Evolutionary conservation across 371 early-diverging fungal species (phyloP), one percentile per base, ranked within the genome.

Genomic region (Lichtheimia ramosa): DNA sequence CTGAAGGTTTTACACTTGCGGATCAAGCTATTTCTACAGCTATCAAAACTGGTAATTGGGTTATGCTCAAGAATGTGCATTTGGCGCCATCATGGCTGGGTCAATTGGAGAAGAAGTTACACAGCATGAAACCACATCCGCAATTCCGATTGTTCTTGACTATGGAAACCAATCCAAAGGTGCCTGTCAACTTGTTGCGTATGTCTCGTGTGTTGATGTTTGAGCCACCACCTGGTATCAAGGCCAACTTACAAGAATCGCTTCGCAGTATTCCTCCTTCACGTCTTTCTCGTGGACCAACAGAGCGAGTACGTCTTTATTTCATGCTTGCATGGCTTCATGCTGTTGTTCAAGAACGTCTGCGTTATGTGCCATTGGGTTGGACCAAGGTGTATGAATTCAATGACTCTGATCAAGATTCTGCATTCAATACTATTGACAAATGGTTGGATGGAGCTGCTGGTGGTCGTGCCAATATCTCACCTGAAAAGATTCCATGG

Each of bases 381-480:
- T 99, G 99, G 99, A 90, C 97, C 14, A 96, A 96, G 79, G 64
- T 79, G 0, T 98, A 98, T 66, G 99, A 98, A 67, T 99, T 99
- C 73, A 97, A 95, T 69, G 99, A 99, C 58, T 91, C 98, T 2
- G 99, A 99, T 75, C 90, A 92, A 72, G 94, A 93, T 39, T 93
- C 92, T 70, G 96, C 95, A 0, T 68, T 97, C 24, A 84, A 81
- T 40, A 94, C 94, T 0, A 86, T 98, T 51, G 96, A 98, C 69
- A 77, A 79, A 55, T 98, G 98, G 98, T 64, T 97, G 5, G 95
- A 90, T 42, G 71, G 74, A 16, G 92, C 84, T 0, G 92, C 93
- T 3, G 73, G 83, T 10, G 96, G 96, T 16, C 74, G 95, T 41
- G 79, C 92, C 39, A 97, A 98, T 67, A 85, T 98, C 34, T 84